These are phyloP conservation scores for Wickerhamomyces chambardii DNA, from an alignment of 805 yeast genomes.

Conservation along the genomic window DNA sequence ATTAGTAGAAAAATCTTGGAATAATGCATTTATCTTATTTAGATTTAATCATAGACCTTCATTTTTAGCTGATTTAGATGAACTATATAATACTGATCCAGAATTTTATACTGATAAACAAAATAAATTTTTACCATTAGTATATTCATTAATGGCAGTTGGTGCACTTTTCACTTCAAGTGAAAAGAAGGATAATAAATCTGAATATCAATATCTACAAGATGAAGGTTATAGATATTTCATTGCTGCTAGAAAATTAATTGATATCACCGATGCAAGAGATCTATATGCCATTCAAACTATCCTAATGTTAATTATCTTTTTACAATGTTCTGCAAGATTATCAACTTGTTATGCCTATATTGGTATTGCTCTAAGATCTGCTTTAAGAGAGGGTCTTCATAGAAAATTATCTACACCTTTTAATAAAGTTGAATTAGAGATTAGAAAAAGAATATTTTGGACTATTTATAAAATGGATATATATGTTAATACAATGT, in stretches of 20 bases:
- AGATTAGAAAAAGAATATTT: constrained; percentile 75
- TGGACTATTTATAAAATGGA: constrained; percentile 92
- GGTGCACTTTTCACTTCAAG: constrained; percentile 60
- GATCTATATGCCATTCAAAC: constrained; percentile 80
- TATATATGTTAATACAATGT: constrained; percentile 75
- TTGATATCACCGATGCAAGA: constrained; percentile 76
- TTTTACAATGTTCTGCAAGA: constrained; percentile 82
- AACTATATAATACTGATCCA: constrained; percentile 69
- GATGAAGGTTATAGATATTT: constrained; percentile 80
- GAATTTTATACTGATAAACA: constrained; percentile 63
- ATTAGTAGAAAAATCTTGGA: constrained; percentile 72
- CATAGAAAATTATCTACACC: constrained; percentile 60
- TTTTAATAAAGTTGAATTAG: constrained; percentile 69
- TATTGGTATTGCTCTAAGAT: constrained; percentile 79
- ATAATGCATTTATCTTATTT: constrained; percentile 76
- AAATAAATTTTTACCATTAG: constrained; percentile 66
- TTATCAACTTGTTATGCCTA: constrained; percentile 83
- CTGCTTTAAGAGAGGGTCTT: constrained; percentile 75
- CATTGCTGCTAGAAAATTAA: constrained; percentile 67
- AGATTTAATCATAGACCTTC: constrained; percentile 84
- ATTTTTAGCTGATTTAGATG: constrained; percentile 62
- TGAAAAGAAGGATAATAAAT: constrained; percentile 26
- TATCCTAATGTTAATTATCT: constrained; percentile 76
- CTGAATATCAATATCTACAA: constrained; percentile 30
- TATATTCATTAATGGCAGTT: constrained; percentile 82